A percentile compares a stretch with the other conserved stretches of the same genome.
Evolutionary conservation across 2,329 filamentous ascomycete species (phyloP).

Genomic region (Verticillium dahliae): DNA sequence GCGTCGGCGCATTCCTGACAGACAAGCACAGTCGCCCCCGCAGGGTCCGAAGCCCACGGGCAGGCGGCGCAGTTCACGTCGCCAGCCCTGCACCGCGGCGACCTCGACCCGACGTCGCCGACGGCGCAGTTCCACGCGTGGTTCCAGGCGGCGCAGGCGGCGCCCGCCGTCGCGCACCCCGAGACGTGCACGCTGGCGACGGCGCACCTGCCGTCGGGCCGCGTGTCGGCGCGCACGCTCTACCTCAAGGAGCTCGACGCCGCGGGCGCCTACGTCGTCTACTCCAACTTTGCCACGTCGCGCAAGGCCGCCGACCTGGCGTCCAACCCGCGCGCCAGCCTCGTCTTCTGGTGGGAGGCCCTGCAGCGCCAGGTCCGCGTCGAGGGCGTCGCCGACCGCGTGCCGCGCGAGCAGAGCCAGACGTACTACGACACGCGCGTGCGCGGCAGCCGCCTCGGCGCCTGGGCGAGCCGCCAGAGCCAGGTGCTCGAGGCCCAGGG

Average conservation of each 20-base stretch:
- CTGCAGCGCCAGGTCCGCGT: constrained; percentile 87
- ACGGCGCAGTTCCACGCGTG: constrained; percentile 82
- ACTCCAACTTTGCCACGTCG: constrained; percentile 84
- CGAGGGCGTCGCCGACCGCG: constrained; percentile 66
- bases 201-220: constrained; percentile 73
- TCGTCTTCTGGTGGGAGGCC: constrained; percentile 87
- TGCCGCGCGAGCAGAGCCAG: constrained; percentile 66
- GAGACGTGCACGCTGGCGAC: constrained; percentile 88
- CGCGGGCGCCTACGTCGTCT: constrained; percentile 74
- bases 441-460: constrained; percentile 76
- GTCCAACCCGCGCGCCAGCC: constrained; percentile 68
- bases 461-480: constrained; percentile 91
- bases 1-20: background rate
- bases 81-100: constrained; percentile 50
- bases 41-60: constrained; percentile 45
- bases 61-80: constrained; percentile 72
- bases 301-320: constrained; percentile 61
- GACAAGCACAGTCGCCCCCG: constrained; percentile 52
- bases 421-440: constrained; percentile 62
- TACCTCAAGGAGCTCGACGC: constrained; percentile 93
- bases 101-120: constrained; percentile 58
- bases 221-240: constrained; percentile 77
- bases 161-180: constrained; percentile 57
- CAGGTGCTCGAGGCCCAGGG: constrained; percentile 52
- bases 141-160: constrained; percentile 66